These are phyloP conservation scores for Rhizopogon roseolus DNA, from an alignment of 768 basidiomycete species.

Conservation along the genomic window DNA sequence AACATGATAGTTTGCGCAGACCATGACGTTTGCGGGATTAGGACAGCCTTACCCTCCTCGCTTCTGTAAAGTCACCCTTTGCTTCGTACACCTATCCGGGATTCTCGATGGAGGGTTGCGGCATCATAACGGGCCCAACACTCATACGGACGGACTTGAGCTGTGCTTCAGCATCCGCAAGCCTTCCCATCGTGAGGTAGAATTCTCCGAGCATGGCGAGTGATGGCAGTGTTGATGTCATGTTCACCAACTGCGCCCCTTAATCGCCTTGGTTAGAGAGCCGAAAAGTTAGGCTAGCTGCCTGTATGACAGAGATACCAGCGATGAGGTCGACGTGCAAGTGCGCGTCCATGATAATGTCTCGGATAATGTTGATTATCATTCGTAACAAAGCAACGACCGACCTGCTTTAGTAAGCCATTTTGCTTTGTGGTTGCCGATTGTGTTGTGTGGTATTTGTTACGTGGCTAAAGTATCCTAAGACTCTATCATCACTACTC, in stretches of 20 bases:
- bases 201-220: constrained; percentile 33
- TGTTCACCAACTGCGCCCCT: constrained; percentile 17
- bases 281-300: constrained; percentile 8
- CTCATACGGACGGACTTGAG: constrained; percentile 22
- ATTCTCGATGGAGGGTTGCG: constrained; percentile 32
- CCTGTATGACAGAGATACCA: constrained; percentile 1
- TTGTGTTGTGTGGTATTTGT: constrained; percentile 21
- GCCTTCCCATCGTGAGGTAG: constrained; percentile 28
- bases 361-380: too few species aligned
- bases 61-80: constrained; percentile 24
- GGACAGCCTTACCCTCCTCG: constrained; percentile 22
- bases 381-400: too few species aligned
- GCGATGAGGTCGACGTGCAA: too few species aligned
- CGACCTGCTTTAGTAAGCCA: constrained; percentile 4
- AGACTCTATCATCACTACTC: constrained; percentile 11
- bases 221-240: constrained; percentile 22
- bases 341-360: too few species aligned
- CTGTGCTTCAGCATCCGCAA: constrained; percentile 34
- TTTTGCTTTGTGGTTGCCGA: constrained; percentile 1
- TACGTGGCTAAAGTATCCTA: constrained; percentile 2
- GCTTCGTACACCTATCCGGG: constrained; percentile 32
- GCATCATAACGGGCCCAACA: constrained; percentile 24
- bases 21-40: constrained; percentile 19
- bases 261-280: constrained; percentile 18
- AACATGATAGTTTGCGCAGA: constrained; percentile 25